Evolutionary conservation across 192 early-diverging fungal genomes (phyloP).

Genomic region (Haplosporangium gracile): DNA sequence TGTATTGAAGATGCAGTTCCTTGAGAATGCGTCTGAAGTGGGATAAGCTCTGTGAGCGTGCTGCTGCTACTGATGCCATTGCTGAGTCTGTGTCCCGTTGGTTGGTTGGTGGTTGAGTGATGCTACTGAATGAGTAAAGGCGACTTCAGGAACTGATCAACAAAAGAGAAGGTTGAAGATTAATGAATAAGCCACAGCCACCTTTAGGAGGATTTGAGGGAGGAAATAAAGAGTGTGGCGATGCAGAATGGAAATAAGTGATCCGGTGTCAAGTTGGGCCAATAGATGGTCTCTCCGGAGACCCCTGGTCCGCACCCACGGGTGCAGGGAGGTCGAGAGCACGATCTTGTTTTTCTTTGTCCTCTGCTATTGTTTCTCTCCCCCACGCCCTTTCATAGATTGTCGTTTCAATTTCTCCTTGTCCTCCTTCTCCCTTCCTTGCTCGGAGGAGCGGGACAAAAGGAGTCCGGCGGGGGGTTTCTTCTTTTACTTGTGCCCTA

Average conservation of each 20-base stretch:
- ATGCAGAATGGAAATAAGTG: not conserved
- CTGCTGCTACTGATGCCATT: slow-evolving; percentile 26
- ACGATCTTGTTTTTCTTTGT: not conserved
- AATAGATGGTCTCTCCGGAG: slow-evolving; percentile 6
- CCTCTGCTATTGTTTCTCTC: not conserved
- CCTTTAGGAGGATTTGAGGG: not conserved
- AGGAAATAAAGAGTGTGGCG: not conserved
- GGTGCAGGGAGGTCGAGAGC: not conserved
- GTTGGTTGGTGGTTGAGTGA: not conserved
- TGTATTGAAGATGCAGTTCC: slow-evolving; percentile 51
- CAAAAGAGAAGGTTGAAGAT: not conserved
- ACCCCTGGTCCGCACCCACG: not conserved
- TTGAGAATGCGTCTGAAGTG: slow-evolving; percentile 52
- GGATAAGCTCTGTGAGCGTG: slow-evolving; percentile 35
- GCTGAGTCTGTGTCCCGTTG: not conserved
- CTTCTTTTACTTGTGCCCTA: not conserved
- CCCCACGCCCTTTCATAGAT: not conserved
- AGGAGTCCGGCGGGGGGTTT: not conserved
- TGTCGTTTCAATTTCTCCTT: not conserved
- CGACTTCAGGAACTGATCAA: not conserved
- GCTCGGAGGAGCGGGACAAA: not conserved
- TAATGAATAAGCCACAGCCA: not conserved
- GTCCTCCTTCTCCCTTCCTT: not conserved
- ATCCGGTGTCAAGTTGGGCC: not conserved
- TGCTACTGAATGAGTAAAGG: not conserved